Evolutionary conservation across 2,329 filamentous ascomycete genomes (phyloP).

Genomic region (Torrubiellomyces zombiae): DNA sequence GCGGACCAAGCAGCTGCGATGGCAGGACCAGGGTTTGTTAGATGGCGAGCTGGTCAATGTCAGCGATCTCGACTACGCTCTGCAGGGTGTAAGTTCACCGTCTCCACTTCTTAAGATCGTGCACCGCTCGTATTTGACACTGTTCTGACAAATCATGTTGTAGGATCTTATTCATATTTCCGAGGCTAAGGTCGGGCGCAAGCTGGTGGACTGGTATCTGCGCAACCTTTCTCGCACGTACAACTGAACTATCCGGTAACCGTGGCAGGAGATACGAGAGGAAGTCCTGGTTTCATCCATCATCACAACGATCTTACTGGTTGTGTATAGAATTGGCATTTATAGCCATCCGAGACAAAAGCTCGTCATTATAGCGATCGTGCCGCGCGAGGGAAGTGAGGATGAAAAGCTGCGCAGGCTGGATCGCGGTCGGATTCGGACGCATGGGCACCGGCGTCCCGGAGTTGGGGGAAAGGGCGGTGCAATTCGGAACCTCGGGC

Average conservation of each 20-base stretch:
- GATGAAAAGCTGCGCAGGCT: too few species aligned
- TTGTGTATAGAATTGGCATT: too few species aligned
- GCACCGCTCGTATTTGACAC: constrained; percentile 8
- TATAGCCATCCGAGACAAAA: too few species aligned
- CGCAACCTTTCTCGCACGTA: constrained; percentile 93
- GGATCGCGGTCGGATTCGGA: too few species aligned
- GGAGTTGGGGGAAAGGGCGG: too few species aligned
- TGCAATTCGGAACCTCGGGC: too few species aligned
- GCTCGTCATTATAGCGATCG: too few species aligned
- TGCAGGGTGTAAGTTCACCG: constrained; percentile 61
- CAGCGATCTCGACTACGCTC: constrained; percentile 90
- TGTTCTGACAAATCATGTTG: constrained; percentile 8
- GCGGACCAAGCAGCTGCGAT: constrained; percentile 88
- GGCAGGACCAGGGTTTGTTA: constrained; percentile 72
- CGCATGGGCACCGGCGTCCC: too few species aligned
- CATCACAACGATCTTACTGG: too few species aligned
- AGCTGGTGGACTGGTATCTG: constrained; percentile 97
- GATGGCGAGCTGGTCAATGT: constrained; percentile 88
- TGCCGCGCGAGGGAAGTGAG: too few species aligned
- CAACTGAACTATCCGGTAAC: too few species aligned
- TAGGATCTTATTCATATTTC: constrained; percentile 96
- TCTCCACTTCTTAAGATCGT: constrained; percentile 1
- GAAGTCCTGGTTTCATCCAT: constrained; percentile 11
- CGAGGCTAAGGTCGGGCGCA: constrained; percentile 93
- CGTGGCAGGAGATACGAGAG: constrained; percentile 3